Evolutionary conservation across 108 stramenopile genomes (phyloP).

Genomic region (Cyclotella atomus): DNA sequence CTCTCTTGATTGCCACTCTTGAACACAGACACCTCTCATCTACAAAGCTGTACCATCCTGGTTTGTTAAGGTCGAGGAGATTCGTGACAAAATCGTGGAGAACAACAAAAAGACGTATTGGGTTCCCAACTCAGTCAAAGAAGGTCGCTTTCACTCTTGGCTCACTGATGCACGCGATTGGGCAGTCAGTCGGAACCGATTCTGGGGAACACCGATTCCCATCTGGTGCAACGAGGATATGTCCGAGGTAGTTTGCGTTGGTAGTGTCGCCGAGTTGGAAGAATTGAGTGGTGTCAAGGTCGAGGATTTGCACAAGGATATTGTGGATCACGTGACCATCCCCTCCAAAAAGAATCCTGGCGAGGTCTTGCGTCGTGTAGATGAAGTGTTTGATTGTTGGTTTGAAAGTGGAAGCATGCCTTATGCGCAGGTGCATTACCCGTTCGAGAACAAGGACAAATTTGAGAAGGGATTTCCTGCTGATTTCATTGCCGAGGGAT

Average conservation of each 20-base stretch:
- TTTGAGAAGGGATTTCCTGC: slow-evolving; percentile 99
- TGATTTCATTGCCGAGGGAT: slow-evolving; percentile 99
- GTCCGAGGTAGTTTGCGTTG: slow-evolving; percentile 93
- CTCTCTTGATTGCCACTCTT: background rate
- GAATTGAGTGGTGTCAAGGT: slow-evolving; percentile 86
- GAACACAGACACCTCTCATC: slow-evolving; percentile 90
- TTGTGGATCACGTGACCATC: slow-evolving; percentile 93
- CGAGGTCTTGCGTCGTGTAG: slow-evolving; percentile 84
- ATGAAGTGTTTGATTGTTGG: slow-evolving; percentile 99
- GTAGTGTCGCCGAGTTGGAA: slow-evolving; percentile 93
- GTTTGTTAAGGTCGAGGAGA: slow-evolving; percentile 98
- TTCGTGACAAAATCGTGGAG: slow-evolving; percentile 92
- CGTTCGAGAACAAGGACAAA: slow-evolving; percentile 97
- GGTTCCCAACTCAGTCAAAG: slow-evolving; percentile 95
- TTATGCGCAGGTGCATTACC: slow-evolving; percentile 99
- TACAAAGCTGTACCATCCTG: slow-evolving; percentile 99
- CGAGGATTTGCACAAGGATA: slow-evolving; percentile 96
- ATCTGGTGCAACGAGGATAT: slow-evolving; percentile 97
- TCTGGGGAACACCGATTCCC: slow-evolving; percentile 99
- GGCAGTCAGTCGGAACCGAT: slow-evolving; percentile 98
- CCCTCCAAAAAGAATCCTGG: slow-evolving; percentile 95
- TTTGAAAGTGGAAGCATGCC: slow-evolving; percentile 99
- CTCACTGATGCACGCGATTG: slow-evolving; percentile 97
- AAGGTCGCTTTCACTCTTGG: slow-evolving; percentile 99
- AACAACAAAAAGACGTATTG: slow-evolving; percentile 98